A percentile compares a stretch with the other conserved stretches of the same genome.
These are phyloP conservation scores for Miscanthus lutarioriparius DNA, from an alignment of 176 grass and related monocot genomes.

Conservation along the genomic window DNA sequence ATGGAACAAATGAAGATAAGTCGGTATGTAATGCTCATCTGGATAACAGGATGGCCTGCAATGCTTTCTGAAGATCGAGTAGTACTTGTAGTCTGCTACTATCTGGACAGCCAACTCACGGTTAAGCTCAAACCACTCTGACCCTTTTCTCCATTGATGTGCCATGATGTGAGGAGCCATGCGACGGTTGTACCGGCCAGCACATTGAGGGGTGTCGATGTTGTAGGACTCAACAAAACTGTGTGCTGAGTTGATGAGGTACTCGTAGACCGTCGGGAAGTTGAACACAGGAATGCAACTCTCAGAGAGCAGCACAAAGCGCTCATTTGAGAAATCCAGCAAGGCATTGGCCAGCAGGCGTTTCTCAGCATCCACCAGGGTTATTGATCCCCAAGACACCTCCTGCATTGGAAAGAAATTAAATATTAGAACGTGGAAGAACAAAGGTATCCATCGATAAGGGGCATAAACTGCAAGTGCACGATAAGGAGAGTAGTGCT, in stretches of 20 bases:
- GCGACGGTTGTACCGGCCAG: constrained; percentile 72
- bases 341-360: constrained; percentile 77
- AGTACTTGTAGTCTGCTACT: constrained; percentile 69
- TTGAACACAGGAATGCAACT: constrained; percentile 80
- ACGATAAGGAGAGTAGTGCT: not conserved
- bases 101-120: constrained; percentile 65
- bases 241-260: constrained; percentile 66
- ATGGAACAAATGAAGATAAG: constrained; percentile 72
- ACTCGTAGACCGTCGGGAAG: constrained; percentile 75
- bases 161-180: constrained; percentile 80
- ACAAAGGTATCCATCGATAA: not conserved
- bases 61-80: constrained; percentile 65
- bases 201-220: constrained; percentile 53
- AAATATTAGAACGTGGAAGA: constrained; percentile 7
- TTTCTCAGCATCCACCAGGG: constrained; percentile 84
- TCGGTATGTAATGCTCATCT: constrained; percentile 89
- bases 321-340: constrained; percentile 82
- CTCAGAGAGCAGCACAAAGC: constrained; percentile 74
- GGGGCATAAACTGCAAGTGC: not conserved
- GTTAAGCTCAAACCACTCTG: constrained; percentile 83
- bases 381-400: constrained; percentile 86
- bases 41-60: constrained; percentile 83
- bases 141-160: constrained; percentile 70
- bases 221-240: constrained; percentile 78
- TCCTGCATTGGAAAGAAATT: constrained; percentile 51